phyloP scores from a whole-genome alignment of 345 rosid species.

The Salix viminalis region DNA sequence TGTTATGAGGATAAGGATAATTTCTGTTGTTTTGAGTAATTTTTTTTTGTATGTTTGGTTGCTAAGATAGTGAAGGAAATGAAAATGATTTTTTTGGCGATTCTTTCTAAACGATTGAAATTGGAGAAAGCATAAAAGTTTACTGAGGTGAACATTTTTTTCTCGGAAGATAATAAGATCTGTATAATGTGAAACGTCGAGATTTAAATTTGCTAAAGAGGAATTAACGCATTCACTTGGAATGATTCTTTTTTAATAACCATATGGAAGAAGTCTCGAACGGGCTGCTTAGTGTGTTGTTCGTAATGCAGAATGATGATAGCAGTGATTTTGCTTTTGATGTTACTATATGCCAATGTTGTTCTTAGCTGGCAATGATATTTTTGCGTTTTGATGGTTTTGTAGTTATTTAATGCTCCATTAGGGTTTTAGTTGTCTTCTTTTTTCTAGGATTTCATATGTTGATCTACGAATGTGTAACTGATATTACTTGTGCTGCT shows the following conservation, averaged over 20 bases:
- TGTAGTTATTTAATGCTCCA: background rate
- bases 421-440: background rate
- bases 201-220: background rate
- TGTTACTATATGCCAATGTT: background rate
- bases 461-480: background rate
- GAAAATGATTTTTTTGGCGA: background rate
- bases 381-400: background rate
- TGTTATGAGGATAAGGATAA: background rate
- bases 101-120: background rate
- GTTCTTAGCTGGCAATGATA: background rate
- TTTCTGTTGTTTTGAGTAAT: background rate
- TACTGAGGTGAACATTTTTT: background rate
- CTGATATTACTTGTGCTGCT: background rate
- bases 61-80: background rate
- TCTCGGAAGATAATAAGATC: background rate
- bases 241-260: background rate
- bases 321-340: too few relatives aligned
- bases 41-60: conserved; percentile 3
- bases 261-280: too few relatives aligned
- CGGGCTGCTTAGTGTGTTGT: background rate
- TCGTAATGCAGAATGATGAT: background rate
- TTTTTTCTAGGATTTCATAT: too few relatives aligned
- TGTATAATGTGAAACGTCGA: background rate
- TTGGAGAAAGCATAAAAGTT: background rate
- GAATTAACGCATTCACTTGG: background rate